These are phyloP conservation scores for Dryadomyces quercivorus DNA, from an alignment of 2,329 filamentous ascomycete genomes.

Conservation along the genomic window DNA sequence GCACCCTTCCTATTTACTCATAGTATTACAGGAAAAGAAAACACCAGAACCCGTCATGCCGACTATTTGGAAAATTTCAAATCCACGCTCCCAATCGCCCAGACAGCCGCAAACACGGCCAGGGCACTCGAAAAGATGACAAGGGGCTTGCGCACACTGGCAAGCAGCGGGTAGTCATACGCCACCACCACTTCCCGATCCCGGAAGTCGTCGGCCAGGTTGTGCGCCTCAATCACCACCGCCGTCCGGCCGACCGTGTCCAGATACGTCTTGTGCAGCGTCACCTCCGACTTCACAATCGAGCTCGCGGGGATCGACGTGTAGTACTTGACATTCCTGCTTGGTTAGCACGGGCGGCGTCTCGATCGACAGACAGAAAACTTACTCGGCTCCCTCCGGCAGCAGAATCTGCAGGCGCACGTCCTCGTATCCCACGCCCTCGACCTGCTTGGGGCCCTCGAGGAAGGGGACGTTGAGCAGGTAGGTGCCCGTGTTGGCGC, in stretches of 20 bases:
- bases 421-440: constrained; percentile 77
- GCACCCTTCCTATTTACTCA: background rate
- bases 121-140: constrained; percentile 65
- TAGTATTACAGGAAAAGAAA: background rate
- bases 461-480: constrained; percentile 85
- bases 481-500: constrained; percentile 54
- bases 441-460: constrained; percentile 75
- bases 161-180: constrained; percentile 70
- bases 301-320: constrained; percentile 56
- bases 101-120: constrained; percentile 61
- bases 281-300: constrained; percentile 45
- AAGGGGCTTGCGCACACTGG: constrained; percentile 74
- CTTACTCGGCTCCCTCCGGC: constrained; percentile 80
- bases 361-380: constrained; percentile 11
- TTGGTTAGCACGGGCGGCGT: constrained; percentile 22
- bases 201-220: constrained; percentile 81
- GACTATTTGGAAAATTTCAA: constrained; percentile 51
- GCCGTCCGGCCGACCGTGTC: constrained; percentile 84
- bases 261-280: constrained; percentile 77
- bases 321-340: constrained; percentile 65
- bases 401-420: constrained; percentile 73
- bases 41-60: background rate
- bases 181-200: constrained; percentile 74
- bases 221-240: constrained; percentile 67
- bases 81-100: constrained; percentile 66